Conservation (phyloP, 2,329 filamentous ascomycete species). For the Fusarium scirpi region DNA sequence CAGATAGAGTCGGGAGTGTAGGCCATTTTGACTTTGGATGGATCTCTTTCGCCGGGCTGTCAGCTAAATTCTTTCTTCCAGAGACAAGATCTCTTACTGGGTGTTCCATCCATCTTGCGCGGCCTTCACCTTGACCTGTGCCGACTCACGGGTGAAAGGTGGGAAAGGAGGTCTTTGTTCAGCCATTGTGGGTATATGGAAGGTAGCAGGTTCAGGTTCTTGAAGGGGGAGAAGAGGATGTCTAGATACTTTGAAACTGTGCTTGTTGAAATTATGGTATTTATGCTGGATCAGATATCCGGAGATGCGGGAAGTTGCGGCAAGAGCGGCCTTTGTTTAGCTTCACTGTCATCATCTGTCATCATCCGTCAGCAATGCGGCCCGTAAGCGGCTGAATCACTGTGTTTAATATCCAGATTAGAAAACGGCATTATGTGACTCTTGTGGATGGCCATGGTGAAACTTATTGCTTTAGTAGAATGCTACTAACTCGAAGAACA, state of each 20-base stretch:
- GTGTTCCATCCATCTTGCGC: slow-evolving; percentile 89
- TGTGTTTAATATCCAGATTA: background rate
- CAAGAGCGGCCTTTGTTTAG: background rate
- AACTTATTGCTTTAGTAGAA: background rate
- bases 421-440: background rate
- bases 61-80: background rate
- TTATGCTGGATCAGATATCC: background rate
- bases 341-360: background rate
- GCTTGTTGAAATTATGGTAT: background rate
- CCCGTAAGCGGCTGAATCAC: background rate
- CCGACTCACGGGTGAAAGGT: slow-evolving; percentile 80
- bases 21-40: slow-evolving; percentile 72
- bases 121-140: slow-evolving; percentile 81
- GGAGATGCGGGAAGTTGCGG: slow-evolving; percentile 11
- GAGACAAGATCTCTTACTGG: slow-evolving; percentile 59
- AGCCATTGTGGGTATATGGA: background rate
- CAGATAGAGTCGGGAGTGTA: slow-evolving; percentile 84
- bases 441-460: background rate
- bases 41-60: slow-evolving; percentile 63
- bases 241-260: background rate
- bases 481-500: background rate
- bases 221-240: background rate
- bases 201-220: rapidly evolving
- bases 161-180: slow-evolving; percentile 63
- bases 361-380: background rate